phyloP scores from a whole-genome alignment of 495 filamentous ascomycete genomes.

The Xylaria scruposa region DNA sequence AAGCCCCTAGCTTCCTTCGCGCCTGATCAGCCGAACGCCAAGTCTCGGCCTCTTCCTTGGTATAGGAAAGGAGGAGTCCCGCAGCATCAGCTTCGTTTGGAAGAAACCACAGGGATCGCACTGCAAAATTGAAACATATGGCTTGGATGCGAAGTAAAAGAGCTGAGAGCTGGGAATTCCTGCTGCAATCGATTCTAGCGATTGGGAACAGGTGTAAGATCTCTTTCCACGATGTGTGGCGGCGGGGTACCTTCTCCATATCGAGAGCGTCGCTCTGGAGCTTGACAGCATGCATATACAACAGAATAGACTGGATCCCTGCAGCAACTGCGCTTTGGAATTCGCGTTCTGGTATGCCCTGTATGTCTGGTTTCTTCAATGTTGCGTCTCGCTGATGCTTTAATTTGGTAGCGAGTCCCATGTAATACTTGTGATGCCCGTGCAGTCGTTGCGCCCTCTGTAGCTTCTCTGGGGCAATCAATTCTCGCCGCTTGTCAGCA shows the following conservation, averaged over 20 bases:
- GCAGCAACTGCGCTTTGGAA: constrained; percentile 35
- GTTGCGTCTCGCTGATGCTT: constrained; percentile 55
- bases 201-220: constrained; percentile 32
- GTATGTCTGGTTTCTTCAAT: constrained; percentile 31
- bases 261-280: constrained; percentile 39
- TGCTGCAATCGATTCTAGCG: constrained; percentile 32
- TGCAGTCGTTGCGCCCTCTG: constrained; percentile 34
- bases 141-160: constrained; percentile 39
- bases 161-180: constrained; percentile 32
- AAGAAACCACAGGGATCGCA: constrained; percentile 36
- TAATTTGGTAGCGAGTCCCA: constrained; percentile 45
- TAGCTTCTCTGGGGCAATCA: constrained; percentile 35
- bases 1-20: constrained; percentile 35
- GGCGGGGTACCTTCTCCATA: constrained; percentile 33
- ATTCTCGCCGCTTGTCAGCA: constrained; percentile 41
- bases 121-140: constrained; percentile 35
- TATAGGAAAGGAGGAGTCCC: constrained; percentile 25
- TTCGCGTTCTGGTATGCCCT: constrained; percentile 29
- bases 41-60: constrained; percentile 34
- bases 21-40: constrained; percentile 35
- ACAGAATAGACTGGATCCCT: constrained; percentile 38
- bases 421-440: constrained; percentile 37
- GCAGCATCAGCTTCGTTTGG: constrained; percentile 31
- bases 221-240: constrained; percentile 30
- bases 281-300: constrained; percentile 38